Base-by-base conservation (phyloP, 805 yeast genomes). In the Ogataea kodamae region DNA sequence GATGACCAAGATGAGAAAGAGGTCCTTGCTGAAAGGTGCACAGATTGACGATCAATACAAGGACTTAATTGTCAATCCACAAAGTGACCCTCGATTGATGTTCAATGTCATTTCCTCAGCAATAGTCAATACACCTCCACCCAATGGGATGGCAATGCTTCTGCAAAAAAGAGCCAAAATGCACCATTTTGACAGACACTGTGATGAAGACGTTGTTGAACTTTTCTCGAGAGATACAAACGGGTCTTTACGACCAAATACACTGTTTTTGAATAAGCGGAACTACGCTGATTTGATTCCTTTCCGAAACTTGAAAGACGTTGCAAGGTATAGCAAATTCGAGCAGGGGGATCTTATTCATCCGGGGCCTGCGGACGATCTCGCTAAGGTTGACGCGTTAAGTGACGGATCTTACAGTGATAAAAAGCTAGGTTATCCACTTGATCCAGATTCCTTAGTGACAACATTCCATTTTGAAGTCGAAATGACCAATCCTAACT, bases 121-220 rank as follows among this genome's bases (percentile, higher is more conserved):
- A 3, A 87, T 90, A 38, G 78, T 82, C 18, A 90, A 90, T 57
- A 78, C 92, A 0, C 96, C 98, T 9, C 97, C 97, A 2, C 96
- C 97, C 2, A 75, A 78, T 53, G 79, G 80, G 5, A 83, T 90
- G 82, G 92, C 95, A 1, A 61, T 64, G 5, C 64, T 90, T 43
- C 63, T 90, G 46, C 71, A 82, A 57, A 76, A 69, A 48, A 67
- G 96, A 48, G 70, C 84, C 9, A 70, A 69, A 34, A 63, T 74
- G 14, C 97, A 89, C 58, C 78, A 72, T 42, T 81, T 79, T 46
- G 82, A 74, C 50, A 57, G 50, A 24, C 55, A 67, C 22, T 78
- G 89, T 4, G 84, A 77, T 45, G 97, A 90, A 55, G 92, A 87
- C 49, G 71, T 83, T 54, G 75, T 87, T n/a, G 82, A 84, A 1